phyloP scores from a whole-genome alignment of 2,329 filamentous ascomycete genomes.

The Lasiodiplodia hormozganensis region DNA sequence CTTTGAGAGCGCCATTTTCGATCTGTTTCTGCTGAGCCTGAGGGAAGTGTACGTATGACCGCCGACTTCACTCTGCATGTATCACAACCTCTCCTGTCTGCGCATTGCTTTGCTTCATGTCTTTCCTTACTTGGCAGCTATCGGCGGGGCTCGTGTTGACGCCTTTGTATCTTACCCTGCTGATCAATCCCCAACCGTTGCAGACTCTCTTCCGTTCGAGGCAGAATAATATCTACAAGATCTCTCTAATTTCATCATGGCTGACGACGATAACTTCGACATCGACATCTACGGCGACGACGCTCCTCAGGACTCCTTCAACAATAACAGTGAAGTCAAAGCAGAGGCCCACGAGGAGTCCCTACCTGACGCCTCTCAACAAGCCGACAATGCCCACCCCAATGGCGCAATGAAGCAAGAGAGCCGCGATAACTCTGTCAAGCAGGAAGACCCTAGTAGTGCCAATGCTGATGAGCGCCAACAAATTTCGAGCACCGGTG shows the following conservation, averaged over 20 bases:
- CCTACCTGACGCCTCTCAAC: conserved; percentile 30
- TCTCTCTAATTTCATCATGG: conserved; percentile 42
- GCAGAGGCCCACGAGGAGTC: conserved; percentile 39
- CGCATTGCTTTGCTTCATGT: conserved; percentile 34
- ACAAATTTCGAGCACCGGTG: conserved; percentile 53
- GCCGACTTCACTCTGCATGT: conserved; percentile 29
- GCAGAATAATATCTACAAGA: conserved; percentile 47
- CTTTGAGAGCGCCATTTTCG: conserved; percentile 42
- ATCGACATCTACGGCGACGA: conserved; percentile 75
- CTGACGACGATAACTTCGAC: conserved; percentile 73
- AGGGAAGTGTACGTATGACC: conserved; percentile 32
- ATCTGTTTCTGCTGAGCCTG: conserved; percentile 36
- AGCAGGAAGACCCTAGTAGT: conserved; percentile 35
- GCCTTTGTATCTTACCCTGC: conserved; percentile 34
- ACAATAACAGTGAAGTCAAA: conserved; percentile 33
- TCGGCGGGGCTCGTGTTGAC: not conserved
- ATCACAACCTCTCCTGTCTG: conserved; percentile 26
- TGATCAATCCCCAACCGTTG: conserved; percentile 42
- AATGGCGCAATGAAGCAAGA: conserved; percentile 37
- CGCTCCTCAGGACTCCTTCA: conserved; percentile 40
- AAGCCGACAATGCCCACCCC: conserved; percentile 32
- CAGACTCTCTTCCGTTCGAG: conserved; percentile 47
- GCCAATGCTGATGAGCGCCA: conserved; percentile 45
- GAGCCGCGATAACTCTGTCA: conserved; percentile 31
- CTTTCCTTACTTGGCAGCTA: conserved; percentile 12